Evolutionary conservation across 2,329 filamentous ascomycete species (phyloP), one percentile per base, ranked within the genome.

Genomic region (Ceratocystis colombiana): DNA sequence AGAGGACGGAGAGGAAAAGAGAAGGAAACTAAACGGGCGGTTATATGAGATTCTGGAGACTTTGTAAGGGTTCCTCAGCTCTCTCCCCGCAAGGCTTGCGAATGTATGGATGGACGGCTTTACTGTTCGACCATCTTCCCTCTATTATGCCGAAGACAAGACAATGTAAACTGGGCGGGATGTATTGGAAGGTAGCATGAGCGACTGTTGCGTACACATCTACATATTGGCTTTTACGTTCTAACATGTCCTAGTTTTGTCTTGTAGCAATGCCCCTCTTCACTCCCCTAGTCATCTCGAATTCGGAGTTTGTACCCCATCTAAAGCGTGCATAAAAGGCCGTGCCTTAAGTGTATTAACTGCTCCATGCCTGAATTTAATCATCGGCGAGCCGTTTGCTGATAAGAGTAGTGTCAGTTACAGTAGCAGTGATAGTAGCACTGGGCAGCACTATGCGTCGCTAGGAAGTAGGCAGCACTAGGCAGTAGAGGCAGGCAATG

Each of bases 261-360:
- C 37, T 12, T 0, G 48, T 3, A 10, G 20, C 48, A 53, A 53
- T 53, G 22, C 20, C 8, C 48, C 20, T 17, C 22, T n/a, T 20
- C 22, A 3, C 28, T 59, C 28, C 25, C 28, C 15, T 17, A 59
- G 53, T 33, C 10, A 59, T 30, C 17, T 59, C 15, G 53, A 33
- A 17, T 25, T 59, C 28, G 53, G 53, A 17, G 17, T 59, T 33
- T 37, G 7, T 37, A 8, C 53, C 53, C 53, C 5, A 59, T 37
- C 25, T 3, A 30, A 59, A 33, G 28, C 7, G 28, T 59, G 53
- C 53, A 59, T 59, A 37, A 59, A 59, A 59, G 25, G 17, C 53
- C 28, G 28, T 59, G 53, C 53, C 17, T 30, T 12, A 37, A 30
- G 8, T 59, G 28, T 59, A 30, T n/a, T 59, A 30, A 30, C 22